Evolutionary conservation across 192 early-diverging fungal genomes (phyloP), one percentile per base, ranked within the genome.

Genomic region (Pilaira anomala): DNA sequence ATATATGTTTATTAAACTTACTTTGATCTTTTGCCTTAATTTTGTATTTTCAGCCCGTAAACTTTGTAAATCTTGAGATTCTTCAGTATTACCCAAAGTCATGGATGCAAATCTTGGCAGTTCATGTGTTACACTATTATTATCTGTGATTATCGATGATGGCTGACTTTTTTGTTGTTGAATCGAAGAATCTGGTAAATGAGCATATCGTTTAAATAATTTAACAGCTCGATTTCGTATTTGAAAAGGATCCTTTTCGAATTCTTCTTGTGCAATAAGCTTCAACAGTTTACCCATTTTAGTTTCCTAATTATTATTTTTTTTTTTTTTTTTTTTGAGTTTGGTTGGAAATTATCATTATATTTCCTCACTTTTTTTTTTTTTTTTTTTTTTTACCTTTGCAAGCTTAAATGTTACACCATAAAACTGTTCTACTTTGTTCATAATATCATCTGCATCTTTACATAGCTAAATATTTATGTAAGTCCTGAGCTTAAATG

Each of bases 251-350:
- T 71, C 69, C 11, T 53, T 33, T 46, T 51, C 33, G 26, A 65
- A 64, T 13, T 65, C 21, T 22, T 66, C 28, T 55, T 72, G 57
- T 6, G 63, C 48, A n/a, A 71, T 64, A 44, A 70, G 50, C 30
- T 75, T 75, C 39, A 75, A 28, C 12, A 75, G 22, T 52, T 75
- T 75, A 24, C 67, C 67, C 73, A 75, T 75, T 14, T 66, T 66
- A 2, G 67, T 67, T 55, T 75, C 73, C 73, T 75, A 22, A 2
- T 14, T 18, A 39, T 55, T 7, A 45, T 18, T 33, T 7, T 1
- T 54, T 9, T 14, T 53, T 11, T n/a, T n/a, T n/a, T n/a, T n/a
- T n/a, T n/a, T n/a, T n/a, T n/a, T n/a, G n/a, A n/a, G n/a, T n/a
- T n/a, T n/a, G n/a, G n/a, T n/a, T n/a, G n/a, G n/a, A n/a, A n/a